Evolutionary conservation across 1,284 basidiomycete species (phyloP), one percentile per base, ranked within the genome.

Genomic region (Pseudozyma sp.): DNA sequence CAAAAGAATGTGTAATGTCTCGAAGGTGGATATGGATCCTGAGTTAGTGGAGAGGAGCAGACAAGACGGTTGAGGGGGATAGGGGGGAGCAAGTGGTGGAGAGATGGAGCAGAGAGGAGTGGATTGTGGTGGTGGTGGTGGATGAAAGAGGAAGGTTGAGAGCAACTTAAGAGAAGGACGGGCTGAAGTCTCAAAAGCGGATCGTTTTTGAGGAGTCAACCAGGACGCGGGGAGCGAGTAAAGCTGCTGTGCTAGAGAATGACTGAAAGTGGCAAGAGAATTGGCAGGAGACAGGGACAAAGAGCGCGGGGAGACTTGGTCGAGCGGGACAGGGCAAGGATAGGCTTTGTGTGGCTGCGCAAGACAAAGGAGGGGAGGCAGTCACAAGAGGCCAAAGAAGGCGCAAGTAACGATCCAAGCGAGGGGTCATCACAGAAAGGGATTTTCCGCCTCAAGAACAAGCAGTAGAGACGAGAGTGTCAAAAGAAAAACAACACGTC

Each of bases 1-100:
- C 39, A 75, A 65, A 70, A 66, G 71, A 76, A 61, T 63, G 70
- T 69, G 31, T 51, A 9, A 38, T 34, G 48, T 44, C 51, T 54
- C 36, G 42, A 42, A 14, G 12, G 25, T 45, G 48, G 38, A 36
- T 44, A 25, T 35, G 51, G 48, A 50, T 38, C 34, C 39, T 16
- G 31, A 45, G 53, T 36, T 40, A 21, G 49, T 40, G 39, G 19
- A 52, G 48, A 25, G 52, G 35, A 49, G 34, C 44, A 38, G 44
- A 50, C 38, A 48, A 55, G 53, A 60, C 45, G 11, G 43, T 31
- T 31, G 25, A 53, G 52, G 50, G 47, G 36, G 12, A 34, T n/a
- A 11, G 18, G 21, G 38, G 35, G 35, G n/a, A n/a, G 16, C 11
- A 57, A 52, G 54, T 18, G 57, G 50, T 55, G 16, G 42, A 34